phyloP scores from a whole-genome alignment of 2,329 filamentous ascomycete species.

The Ceratocystis smalleyi region DNA sequence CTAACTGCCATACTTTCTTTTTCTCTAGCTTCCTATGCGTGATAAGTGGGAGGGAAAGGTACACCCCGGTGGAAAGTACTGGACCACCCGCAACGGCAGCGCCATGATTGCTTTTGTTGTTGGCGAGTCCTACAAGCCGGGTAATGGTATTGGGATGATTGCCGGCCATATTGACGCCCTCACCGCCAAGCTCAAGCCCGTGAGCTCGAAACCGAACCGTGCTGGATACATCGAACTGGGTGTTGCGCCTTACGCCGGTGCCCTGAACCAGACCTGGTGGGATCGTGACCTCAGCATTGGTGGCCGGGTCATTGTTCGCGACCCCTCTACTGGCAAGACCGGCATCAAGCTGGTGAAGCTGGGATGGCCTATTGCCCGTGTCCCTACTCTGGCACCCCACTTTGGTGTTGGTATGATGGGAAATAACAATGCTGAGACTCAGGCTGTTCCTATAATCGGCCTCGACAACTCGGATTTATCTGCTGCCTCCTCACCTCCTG shows the following conservation, averaged over 20 bases:
- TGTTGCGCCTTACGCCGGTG: constrained; percentile 85
- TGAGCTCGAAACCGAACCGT: constrained; percentile 69
- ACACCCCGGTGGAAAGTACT: constrained; percentile 75
- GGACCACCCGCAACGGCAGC: constrained; percentile 68
- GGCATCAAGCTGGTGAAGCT: constrained; percentile 71
- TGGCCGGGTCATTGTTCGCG: constrained; percentile 71
- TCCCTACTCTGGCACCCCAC: constrained; percentile 84
- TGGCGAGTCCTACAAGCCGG: constrained; percentile 63
- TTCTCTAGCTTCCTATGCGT: constrained; percentile 52
- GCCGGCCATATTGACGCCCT: constrained; percentile 88
- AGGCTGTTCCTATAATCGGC: constrained; percentile 87
- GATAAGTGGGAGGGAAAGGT: constrained; percentile 61
- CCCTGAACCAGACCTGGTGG: constrained; percentile 85
- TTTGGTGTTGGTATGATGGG: constrained; percentile 65
- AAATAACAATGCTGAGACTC: constrained; percentile 66
- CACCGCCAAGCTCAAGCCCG: constrained; percentile 79
- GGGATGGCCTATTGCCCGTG: constrained; percentile 83
- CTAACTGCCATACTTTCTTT: constrained; percentile 15
- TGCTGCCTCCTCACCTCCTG: constrained; percentile 21
- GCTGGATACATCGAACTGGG: constrained; percentile 80
- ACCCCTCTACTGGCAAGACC: constrained; percentile 58
- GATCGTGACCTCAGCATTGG: constrained; percentile 86
- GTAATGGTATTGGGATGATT: constrained; percentile 76
- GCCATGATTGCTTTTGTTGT: constrained; percentile 74
- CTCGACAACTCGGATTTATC: constrained; percentile 55